Percentiles rank a stretch among this genome's conserved stretches.
Conservation (phyloP, 2,329 filamentous ascomycete genomes). For the Paraphaeosphaeria minitans region DNA sequence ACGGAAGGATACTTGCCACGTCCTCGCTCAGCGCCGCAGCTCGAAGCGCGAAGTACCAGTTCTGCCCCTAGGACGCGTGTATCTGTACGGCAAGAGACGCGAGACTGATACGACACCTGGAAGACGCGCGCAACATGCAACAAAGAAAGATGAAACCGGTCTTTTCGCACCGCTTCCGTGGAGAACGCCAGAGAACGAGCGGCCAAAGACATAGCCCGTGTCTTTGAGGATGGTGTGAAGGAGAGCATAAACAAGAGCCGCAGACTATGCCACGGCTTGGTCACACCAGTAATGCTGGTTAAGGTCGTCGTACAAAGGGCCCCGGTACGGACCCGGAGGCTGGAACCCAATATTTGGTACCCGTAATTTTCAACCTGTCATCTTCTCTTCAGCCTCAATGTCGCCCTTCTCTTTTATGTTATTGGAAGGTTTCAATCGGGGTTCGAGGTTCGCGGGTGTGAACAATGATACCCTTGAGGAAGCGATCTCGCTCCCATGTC, state of each 20-base stretch:
- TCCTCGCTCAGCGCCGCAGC: slow-evolving; percentile 12
- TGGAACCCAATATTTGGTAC: slow-evolving; percentile 9
- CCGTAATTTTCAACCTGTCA: slow-evolving; percentile 4
- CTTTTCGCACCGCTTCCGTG: background rate
- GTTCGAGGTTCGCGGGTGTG: background rate
- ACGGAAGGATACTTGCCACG: slow-evolving; percentile 27
- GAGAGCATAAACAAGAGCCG: slow-evolving; percentile 5
- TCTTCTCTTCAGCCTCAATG: background rate
- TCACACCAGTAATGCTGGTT: slow-evolving; percentile 11
- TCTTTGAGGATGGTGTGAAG: slow-evolving; percentile 3
- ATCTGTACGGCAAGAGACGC: slow-evolving; percentile 6
- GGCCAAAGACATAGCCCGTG: background rate
- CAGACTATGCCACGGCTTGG: slow-evolving; percentile 9
- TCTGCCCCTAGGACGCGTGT: slow-evolving; percentile 9
- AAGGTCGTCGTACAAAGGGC: slow-evolving; percentile 7
- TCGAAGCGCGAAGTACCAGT: slow-evolving; percentile 3
- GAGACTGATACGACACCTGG: slow-evolving; percentile 8
- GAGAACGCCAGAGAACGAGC: background rate
- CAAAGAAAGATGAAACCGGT: background rate
- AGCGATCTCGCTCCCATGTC: background rate
- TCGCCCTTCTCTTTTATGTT: background rate
- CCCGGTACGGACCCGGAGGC: slow-evolving; percentile 11
- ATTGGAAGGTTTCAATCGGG: background rate
- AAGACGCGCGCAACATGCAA: slow-evolving; percentile 10
- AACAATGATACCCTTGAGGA: background rate